A percentile compares a stretch with the other conserved stretches of the same genome.
phyloP scores from a whole-genome alignment of 371 early-diverging fungal genomes.

The Apophysomyces trapeziformis region DNA sequence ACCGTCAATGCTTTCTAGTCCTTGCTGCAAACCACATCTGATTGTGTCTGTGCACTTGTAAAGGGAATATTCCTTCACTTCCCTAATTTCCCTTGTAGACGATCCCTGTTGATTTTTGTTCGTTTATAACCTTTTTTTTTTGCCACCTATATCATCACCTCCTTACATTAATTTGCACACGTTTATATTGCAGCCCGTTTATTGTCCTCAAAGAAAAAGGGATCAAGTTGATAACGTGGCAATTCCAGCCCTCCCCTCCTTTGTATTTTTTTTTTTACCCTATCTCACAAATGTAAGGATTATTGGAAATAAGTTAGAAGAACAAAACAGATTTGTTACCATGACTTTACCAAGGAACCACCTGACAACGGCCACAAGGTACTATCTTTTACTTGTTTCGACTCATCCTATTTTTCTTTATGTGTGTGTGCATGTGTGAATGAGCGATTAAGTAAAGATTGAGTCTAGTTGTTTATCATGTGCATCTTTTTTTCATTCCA shows the following conservation, averaged over 20 bases:
- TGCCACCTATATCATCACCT: neutral
- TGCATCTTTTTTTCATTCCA: conserved; percentile 1
- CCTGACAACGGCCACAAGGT: too few species aligned
- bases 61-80: neutral
- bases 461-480: neutral
- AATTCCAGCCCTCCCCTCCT: too few species aligned
- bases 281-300: too few species aligned
- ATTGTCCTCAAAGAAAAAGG: too few species aligned
- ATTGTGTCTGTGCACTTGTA: conserved; percentile 2
- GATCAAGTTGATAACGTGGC: too few species aligned
- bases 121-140: neutral
- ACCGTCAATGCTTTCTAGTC: too few species aligned
- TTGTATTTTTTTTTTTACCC: too few species aligned
- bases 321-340: too few species aligned
- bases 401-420: too few species aligned
- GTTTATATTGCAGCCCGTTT: neutral
- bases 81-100: neutral
- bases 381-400: too few species aligned
- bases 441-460: neutral
- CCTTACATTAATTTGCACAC: neutral
- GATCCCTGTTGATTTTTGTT: neutral
- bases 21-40: neutral
- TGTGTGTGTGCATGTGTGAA: neutral
- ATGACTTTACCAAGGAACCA: too few species aligned
- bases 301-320: too few species aligned